A percentile compares a stretch with the other conserved stretches of the same genome.
These are phyloP conservation scores for Carex scoparia DNA, from an alignment of 176 grass and related monocot species.

Conservation along the genomic window DNA sequence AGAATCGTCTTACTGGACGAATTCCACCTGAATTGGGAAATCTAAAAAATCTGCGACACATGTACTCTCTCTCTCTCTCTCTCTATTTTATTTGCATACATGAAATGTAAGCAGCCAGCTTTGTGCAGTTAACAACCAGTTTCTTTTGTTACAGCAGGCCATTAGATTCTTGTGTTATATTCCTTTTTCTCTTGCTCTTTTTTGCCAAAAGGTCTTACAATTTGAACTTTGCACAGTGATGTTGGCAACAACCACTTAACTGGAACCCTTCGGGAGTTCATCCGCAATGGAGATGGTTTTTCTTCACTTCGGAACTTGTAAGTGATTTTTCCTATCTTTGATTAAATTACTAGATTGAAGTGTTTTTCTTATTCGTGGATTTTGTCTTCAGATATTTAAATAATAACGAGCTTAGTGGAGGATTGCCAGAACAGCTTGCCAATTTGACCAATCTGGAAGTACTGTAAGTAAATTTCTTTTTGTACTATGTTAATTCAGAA, in stretches of 20 bases:
- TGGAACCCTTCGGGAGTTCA: constrained; percentile 74
- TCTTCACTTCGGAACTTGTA: constrained; percentile 86
- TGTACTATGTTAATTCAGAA: not conserved
- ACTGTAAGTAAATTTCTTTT: constrained; percentile 48
- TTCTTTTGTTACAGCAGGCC: not conserved
- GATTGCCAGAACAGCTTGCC: constrained; percentile 83
- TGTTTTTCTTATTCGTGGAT: constrained; percentile 19
- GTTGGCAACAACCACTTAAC: constrained; percentile 78
- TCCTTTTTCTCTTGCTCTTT: not conserved
- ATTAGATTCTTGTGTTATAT: not conserved
- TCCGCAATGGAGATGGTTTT: constrained; percentile 76
- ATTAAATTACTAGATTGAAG: not conserved
- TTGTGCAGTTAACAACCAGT: not conserved
- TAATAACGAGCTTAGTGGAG: constrained; percentile 81
- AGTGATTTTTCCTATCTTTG: constrained; percentile 24
- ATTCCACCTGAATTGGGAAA: constrained; percentile 76
- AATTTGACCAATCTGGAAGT: constrained; percentile 93
- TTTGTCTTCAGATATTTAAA: constrained; percentile 62
- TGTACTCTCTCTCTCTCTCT: constrained; percentile 46
- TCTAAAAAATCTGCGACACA: constrained; percentile 76
- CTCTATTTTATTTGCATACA: not conserved
- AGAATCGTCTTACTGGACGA: constrained; percentile 65
- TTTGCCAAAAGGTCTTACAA: not conserved
- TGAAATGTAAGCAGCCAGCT: not conserved
- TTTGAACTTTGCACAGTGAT: constrained; percentile 42